A percentile compares a stretch with the other conserved stretches of the same genome.
Evolutionary conservation across 495 filamentous ascomycete genomes (phyloP).

Genomic region (Aspergillus asperescens): DNA sequence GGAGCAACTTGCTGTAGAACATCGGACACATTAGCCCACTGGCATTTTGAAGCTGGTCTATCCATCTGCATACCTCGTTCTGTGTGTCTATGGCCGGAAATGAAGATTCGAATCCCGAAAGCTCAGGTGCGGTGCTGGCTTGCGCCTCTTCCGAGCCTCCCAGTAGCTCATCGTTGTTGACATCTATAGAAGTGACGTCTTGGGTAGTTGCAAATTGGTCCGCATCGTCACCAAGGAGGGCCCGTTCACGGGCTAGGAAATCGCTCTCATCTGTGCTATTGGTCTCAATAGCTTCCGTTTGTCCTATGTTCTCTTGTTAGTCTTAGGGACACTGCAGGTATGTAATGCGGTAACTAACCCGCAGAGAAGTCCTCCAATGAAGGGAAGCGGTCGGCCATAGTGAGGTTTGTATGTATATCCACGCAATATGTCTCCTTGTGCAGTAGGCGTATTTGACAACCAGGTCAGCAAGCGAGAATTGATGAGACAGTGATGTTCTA

Average conservation of each 20-base stretch:
- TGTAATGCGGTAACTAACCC: constrained; percentile 50
- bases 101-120: constrained; percentile 74
- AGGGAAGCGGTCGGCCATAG: constrained; percentile 94
- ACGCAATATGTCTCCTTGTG: neutral
- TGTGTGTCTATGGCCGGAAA: constrained; percentile 78
- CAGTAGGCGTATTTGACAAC: neutral
- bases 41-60: neutral
- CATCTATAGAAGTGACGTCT: constrained; percentile 51
- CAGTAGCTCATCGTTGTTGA: constrained; percentile 62
- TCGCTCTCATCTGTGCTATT: constrained; percentile 55
- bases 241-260: constrained; percentile 86
- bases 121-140: constrained; percentile 41
- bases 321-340: constrained; percentile 6
- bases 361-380: constrained; percentile 94
- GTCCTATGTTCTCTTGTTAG: constrained; percentile 44
- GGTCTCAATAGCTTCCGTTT: constrained; percentile 49
- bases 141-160: constrained; percentile 52
- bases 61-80: constrained; percentile 62
- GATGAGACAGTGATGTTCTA: constrained; percentile 21
- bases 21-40: constrained; percentile 22
- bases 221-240: constrained; percentile 85
- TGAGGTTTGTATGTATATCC: constrained; percentile 12
- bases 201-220: constrained; percentile 77
- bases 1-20: constrained; percentile 67
- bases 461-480: neutral